Evolutionary conservation across 2,329 filamentous ascomycete species (phyloP).

Genomic region (Stachybotrys chartarum): DNA sequence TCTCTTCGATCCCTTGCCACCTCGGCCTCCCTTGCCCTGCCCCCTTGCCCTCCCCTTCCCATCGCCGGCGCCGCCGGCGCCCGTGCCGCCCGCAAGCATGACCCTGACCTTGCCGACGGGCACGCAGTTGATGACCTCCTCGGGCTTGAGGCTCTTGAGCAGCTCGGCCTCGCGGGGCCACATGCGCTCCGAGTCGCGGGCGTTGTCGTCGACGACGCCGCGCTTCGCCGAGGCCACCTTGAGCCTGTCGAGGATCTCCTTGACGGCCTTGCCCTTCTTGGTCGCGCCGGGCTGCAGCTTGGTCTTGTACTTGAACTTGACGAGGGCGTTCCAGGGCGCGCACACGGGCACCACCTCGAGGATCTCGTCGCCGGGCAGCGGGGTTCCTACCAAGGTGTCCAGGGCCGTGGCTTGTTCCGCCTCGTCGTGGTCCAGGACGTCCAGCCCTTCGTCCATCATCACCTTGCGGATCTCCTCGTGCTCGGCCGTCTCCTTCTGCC

Average conservation of each 20-base stretch:
- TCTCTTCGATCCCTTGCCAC: conserved; percentile 38
- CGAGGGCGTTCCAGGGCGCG: conserved; percentile 57
- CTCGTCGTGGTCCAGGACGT: conserved; percentile 53
- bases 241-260: conserved; percentile 84
- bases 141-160: conserved; percentile 70
- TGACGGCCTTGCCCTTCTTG: conserved; percentile 93
- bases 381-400: conserved; percentile 69
- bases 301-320: conserved; percentile 81
- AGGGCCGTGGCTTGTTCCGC: conserved; percentile 47
- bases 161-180: conserved; percentile 84
- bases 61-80: conserved; percentile 33
- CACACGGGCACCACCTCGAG: conserved; percentile 59
- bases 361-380: conserved; percentile 76
- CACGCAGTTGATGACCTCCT: conserved; percentile 74
- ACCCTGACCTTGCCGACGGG: conserved; percentile 75
- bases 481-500: conserved; percentile 67
- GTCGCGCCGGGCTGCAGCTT: conserved; percentile 85
- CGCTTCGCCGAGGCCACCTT: conserved; percentile 53
- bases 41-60: conserved; percentile 18
- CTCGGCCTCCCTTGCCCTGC: conserved; percentile 25
- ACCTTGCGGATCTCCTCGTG: conserved; percentile 63
- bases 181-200: conserved; percentile 63
- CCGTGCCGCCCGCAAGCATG: conserved; percentile 59
- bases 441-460: conserved; percentile 52
- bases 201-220: conserved; percentile 52